Evolutionary conservation across 2,329 filamentous ascomycete genomes (phyloP), one percentile per base, ranked within the genome.

Genomic region (Aspergillus sp.): DNA sequence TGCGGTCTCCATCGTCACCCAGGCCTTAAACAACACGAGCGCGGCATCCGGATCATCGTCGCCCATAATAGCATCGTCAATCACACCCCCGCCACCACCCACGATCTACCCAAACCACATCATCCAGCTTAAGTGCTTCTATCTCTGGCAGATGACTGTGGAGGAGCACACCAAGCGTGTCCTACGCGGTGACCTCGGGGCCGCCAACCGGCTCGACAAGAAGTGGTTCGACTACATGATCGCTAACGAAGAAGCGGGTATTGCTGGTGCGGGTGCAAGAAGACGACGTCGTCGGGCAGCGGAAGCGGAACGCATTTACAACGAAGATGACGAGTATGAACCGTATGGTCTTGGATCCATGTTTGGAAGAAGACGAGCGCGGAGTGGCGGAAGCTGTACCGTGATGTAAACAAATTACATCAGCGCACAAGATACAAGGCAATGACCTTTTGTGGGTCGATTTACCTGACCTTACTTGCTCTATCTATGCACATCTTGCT

Each of bases 221-320:
- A 96, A 93, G 72, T 98, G 93, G 93, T 89, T 89, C 0, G 90
- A 96, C 55, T 96, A 91, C 73, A 97, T 97, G 92, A 90, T 96
- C 77, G 87, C 90, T 15, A 90, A 85, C 51, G 91, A 96, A 73
- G 93, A 97, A 71, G 90, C 90, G 0, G 90, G 88, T 3, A 84
- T 84, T 3, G 67, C 69, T 11, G 76, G 75, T 39, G 80, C 78
- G 2, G 91, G 89, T 6, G 79, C 83, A 2, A 82, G 92, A 54
- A 81, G 92, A 53, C 80, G 93, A 58, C 81, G 92, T 62, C 83
- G 92, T 50, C 82, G 93, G 58, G 91, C 91, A 2, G 83, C 93
- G 47, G 91, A 96, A 71, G 91, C 92, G 5, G 88, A 91, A 70
- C 82, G 88, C 70, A 80, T 91, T 64, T 91, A 95, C 74, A 87